phyloP scores from a whole-genome alignment of 1,284 basidiomycete species.

The Marasmius fiardii region DNA sequence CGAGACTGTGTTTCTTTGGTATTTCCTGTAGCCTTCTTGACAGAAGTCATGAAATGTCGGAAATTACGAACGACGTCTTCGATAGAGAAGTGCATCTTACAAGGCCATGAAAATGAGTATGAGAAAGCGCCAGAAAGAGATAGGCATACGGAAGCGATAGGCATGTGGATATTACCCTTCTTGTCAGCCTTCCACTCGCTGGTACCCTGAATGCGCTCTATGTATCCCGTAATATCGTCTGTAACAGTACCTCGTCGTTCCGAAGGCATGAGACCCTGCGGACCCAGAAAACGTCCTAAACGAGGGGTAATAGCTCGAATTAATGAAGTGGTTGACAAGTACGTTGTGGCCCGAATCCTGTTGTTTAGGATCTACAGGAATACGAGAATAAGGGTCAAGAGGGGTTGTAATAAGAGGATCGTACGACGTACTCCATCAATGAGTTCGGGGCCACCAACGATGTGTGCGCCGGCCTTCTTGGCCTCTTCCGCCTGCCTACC shows the following conservation, averaged over 20 bases:
- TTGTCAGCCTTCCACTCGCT: constrained; percentile 95
- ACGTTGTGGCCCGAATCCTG: constrained; percentile 72
- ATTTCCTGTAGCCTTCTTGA: constrained; percentile 75
- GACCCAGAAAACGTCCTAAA: constrained; percentile 89
- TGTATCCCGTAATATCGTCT: constrained; percentile 79
- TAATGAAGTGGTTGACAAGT: constrained; percentile 81
- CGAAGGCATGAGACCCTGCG: constrained; percentile 93
- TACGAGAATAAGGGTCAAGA: constrained; percentile 3
- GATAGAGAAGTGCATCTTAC: constrained; percentile 69
- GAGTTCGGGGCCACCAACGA: constrained; percentile 78
- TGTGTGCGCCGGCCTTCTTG: constrained; percentile 44
- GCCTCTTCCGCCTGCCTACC: constrained; percentile 76
- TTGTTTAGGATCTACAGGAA: constrained; percentile 58
- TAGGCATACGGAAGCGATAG: constrained; percentile 62
- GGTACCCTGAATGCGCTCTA: constrained; percentile 77
- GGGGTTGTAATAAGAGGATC: constrained; percentile 3
- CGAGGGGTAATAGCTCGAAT: constrained; percentile 77
- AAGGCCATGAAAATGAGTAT: constrained; percentile 4
- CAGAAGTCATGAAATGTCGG: constrained; percentile 73
- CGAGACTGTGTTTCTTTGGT: constrained; percentile 33
- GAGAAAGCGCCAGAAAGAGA: constrained; percentile 6
- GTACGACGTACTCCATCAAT: constrained; percentile 65
- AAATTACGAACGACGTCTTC: constrained; percentile 81
- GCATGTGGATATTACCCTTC: constrained; percentile 78
- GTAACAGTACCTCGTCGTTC: constrained; percentile 93